Conservation (phyloP, 2,329 filamentous ascomycete species). For the Chaetomium globosum region DNA sequence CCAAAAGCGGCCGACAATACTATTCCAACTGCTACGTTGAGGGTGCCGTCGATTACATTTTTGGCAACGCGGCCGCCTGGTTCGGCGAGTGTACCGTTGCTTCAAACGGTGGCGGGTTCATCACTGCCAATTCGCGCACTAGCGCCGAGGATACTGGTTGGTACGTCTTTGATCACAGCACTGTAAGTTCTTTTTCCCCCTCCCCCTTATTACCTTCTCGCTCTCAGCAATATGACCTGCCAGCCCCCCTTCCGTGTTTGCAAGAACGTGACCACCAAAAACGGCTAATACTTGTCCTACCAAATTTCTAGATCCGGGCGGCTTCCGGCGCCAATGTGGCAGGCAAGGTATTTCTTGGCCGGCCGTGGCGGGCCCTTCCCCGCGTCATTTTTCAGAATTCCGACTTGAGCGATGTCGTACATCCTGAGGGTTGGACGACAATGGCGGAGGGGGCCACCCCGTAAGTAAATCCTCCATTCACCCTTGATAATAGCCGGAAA, state of each 20-base stretch:
- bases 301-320: not conserved
- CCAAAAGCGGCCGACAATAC: slow-evolving; percentile 3
- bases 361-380: slow-evolving; percentile 3
- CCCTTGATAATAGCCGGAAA: too few relatives aligned
- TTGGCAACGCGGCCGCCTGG: slow-evolving; percentile 8
- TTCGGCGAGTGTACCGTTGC: slow-evolving; percentile 1
- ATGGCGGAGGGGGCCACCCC: not conserved
- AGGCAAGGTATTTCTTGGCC: slow-evolving; percentile 7
- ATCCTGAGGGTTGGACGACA: slow-evolving; percentile 4
- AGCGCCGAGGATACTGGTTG: not conserved
- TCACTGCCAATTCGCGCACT: not conserved
- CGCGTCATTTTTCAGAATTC: slow-evolving; percentile 11
- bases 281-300: not conserved
- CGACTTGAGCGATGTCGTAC: not conserved
- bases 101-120: not conserved
- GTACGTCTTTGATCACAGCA: slow-evolving; percentile 8
- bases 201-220: not conserved
- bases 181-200: not conserved
- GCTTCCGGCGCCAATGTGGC: not conserved
- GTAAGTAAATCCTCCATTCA: not conserved
- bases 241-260: too few relatives aligned
- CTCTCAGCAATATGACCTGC: not conserved
- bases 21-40: slow-evolving; percentile 13
- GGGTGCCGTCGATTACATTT: slow-evolving; percentile 14
- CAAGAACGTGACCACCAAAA: not conserved